A percentile compares a stretch with the other conserved stretches of the same genome.
Evolutionary conservation across 164 flowering plant species (phyloP).

Genomic region (Vitis cinerea): DNA sequence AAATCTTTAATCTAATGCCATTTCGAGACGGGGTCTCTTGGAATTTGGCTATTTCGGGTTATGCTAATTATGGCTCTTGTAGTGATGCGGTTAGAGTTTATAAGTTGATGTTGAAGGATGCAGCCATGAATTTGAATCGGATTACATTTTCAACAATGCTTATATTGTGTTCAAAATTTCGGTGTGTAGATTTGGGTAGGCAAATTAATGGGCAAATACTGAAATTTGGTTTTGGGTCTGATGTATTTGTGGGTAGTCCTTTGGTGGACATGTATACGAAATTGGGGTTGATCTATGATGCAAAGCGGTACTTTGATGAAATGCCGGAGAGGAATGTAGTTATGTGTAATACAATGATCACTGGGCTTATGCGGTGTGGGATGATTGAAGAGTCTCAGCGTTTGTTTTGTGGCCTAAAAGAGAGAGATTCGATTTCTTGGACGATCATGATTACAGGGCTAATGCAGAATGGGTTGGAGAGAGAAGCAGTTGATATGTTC

Average conservation of each 20-base stretch:
- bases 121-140: conserved; percentile 38
- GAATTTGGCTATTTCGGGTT: conserved; percentile 55
- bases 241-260: conserved; percentile 55
- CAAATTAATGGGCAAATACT: conserved; percentile 58
- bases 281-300: conserved; percentile 43
- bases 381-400: conserved; percentile 42
- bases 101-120: conserved; percentile 43
- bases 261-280: conserved; percentile 60
- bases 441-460: conserved; percentile 81
- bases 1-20: conserved; percentile 41
- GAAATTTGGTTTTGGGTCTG: conserved; percentile 45
- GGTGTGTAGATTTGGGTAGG: conserved; percentile 41
- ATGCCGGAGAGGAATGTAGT: conserved; percentile 45
- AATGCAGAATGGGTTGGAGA: conserved; percentile 52
- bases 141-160: conserved; percentile 57
- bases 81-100: conserved; percentile 38
- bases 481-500: conserved; percentile 54
- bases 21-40: conserved; percentile 53
- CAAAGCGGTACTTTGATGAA: conserved; percentile 44
- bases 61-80: conserved; percentile 26
- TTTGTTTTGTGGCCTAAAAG: conserved; percentile 45
- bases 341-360: conserved; percentile 52
- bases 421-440: conserved; percentile 74
- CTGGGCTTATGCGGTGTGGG: conserved; percentile 45
- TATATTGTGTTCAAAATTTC: conserved; percentile 30